phyloP scores from a whole-genome alignment of 805 yeast genomes.

The Saccharomyces mikatae region DNA sequence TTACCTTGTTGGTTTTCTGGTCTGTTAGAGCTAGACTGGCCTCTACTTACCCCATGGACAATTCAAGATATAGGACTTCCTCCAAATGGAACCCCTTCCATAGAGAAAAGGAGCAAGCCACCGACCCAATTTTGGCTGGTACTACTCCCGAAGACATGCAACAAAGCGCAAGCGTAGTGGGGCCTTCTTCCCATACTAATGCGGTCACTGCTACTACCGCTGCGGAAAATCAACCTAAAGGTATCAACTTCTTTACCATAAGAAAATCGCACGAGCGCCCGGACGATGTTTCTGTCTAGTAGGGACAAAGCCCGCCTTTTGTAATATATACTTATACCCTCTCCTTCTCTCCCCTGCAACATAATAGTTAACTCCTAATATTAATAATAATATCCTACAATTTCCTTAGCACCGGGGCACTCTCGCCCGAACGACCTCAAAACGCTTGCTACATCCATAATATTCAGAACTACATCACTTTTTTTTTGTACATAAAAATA shows the following conservation, averaged over 20 bases:
- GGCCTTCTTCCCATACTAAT: background rate
- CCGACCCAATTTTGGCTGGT: background rate
- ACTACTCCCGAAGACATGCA: background rate
- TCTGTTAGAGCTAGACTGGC: background rate
- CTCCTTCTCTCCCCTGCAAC: background rate
- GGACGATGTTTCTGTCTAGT: slow-evolving; percentile 25
- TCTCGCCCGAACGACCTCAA: background rate
- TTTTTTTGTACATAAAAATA: background rate
- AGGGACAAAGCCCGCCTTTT: background rate
- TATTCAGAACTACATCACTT: background rate
- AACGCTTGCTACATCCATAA: background rate
- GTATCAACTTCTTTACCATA: slow-evolving; percentile 71
- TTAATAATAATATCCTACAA: background rate
- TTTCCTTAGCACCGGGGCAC: background rate
- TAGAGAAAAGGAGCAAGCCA: slow-evolving; percentile 5
- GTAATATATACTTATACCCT: background rate
- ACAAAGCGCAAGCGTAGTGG: background rate
- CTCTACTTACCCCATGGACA: background rate
- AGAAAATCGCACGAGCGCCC: slow-evolving; percentile 38
- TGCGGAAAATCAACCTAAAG: slow-evolving; percentile 31
- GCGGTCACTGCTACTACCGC: background rate
- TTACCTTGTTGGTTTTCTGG: slow-evolving; percentile 1
- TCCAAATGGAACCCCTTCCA: slow-evolving; percentile 6
- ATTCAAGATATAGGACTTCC: background rate
- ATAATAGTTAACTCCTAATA: background rate